phyloP scores from a whole-genome alignment of 805 yeast species.

The Candida michaelii region DNA sequence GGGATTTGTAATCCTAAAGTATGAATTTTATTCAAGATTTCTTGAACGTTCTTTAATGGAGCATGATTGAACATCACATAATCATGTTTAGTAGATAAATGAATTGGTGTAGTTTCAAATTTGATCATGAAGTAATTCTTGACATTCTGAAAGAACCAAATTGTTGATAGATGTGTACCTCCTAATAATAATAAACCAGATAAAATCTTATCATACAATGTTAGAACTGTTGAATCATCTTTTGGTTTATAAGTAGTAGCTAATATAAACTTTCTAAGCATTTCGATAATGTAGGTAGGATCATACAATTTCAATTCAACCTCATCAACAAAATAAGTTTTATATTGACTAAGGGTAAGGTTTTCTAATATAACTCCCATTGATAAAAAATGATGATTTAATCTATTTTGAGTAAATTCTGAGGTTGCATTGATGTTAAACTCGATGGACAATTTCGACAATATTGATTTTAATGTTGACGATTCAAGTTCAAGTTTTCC shows the following conservation, averaged over 20 bases:
- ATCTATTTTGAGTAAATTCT: slow-evolving; percentile 23
- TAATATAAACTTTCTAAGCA: slow-evolving; percentile 39
- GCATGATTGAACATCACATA: slow-evolving; percentile 17
- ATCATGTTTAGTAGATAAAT: slow-evolving; percentile 21
- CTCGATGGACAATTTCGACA: slow-evolving; percentile 12
- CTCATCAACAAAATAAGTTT: slow-evolving; percentile 11
- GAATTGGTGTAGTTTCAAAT: slow-evolving; percentile 23
- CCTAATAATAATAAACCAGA: slow-evolving; percentile 47
- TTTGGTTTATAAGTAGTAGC: slow-evolving; percentile 28
- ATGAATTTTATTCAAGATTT: slow-evolving; percentile 6
- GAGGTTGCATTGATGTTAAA: slow-evolving; percentile 10
- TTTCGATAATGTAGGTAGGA: slow-evolving; percentile 23
- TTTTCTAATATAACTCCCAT: slow-evolving; percentile 24
- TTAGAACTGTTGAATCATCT: slow-evolving; percentile 38
- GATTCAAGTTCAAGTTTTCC: slow-evolving; percentile 14
- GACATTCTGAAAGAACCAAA: slow-evolving; percentile 44
- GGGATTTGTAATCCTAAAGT: slow-evolving; percentile 6
- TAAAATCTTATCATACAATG: slow-evolving; percentile 37
- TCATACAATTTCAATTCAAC: slow-evolving; percentile 12
- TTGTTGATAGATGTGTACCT: slow-evolving; percentile 39
- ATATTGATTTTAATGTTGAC: slow-evolving; percentile 10
- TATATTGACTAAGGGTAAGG: slow-evolving; percentile 13
- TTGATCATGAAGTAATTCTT: slow-evolving; percentile 26
- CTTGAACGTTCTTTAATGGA: slow-evolving; percentile 3
- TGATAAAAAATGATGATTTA: slow-evolving; percentile 23